A percentile compares a stretch with the other conserved stretches of the same genome.
These are phyloP conservation scores for Alectoria sarmentosa DNA, from an alignment of 495 filamentous ascomycete species.

Conservation along the genomic window DNA sequence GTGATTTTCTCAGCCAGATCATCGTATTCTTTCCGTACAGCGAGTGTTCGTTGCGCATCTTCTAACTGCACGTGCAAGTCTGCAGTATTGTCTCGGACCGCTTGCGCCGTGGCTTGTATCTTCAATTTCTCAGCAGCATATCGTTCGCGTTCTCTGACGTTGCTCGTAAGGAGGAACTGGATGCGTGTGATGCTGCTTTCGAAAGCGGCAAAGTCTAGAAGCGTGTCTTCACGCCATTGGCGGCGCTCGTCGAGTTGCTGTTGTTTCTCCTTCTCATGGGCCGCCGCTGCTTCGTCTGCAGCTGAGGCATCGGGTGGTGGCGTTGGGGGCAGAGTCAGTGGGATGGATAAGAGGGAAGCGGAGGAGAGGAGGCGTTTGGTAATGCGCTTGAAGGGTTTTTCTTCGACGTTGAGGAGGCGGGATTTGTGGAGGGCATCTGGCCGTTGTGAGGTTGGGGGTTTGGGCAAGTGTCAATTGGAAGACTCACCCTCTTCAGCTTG, in stretches of 20 bases:
- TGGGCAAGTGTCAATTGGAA: constrained; percentile 19
- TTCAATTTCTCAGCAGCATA: constrained; percentile 74
- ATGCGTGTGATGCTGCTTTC: constrained; percentile 81
- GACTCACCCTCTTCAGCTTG: constrained; percentile 47
- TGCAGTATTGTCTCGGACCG: constrained; percentile 68
- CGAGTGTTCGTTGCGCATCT: constrained; percentile 66
- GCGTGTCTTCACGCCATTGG: constrained; percentile 70
- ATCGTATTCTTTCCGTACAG: constrained; percentile 78
- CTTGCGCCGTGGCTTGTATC: constrained; percentile 66
- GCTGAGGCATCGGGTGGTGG: constrained; percentile 60
- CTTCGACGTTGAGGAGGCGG: constrained; percentile 85
- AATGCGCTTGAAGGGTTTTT: constrained; percentile 86
- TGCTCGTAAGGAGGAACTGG: constrained; percentile 78
- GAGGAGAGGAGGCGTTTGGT: constrained; percentile 68
- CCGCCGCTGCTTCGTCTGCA: constrained; percentile 35
- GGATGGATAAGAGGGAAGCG: constrained; percentile 49
- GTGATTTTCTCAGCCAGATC: constrained; percentile 81
- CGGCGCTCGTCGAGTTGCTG: constrained; percentile 44
- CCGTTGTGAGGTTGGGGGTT: constrained; percentile 7
- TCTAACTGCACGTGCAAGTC: constrained; percentile 64
- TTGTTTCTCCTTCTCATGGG: constrained; percentile 38
- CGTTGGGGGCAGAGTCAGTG: constrained; percentile 53
- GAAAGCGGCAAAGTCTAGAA: constrained; percentile 85
- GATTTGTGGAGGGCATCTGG: constrained; percentile 80
- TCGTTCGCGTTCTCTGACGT: constrained; percentile 74